Percentiles rank a stretch among this genome's conserved stretches.
Conservation (phyloP, 345 rosid species). For the Clarkia xantiana region DNA sequence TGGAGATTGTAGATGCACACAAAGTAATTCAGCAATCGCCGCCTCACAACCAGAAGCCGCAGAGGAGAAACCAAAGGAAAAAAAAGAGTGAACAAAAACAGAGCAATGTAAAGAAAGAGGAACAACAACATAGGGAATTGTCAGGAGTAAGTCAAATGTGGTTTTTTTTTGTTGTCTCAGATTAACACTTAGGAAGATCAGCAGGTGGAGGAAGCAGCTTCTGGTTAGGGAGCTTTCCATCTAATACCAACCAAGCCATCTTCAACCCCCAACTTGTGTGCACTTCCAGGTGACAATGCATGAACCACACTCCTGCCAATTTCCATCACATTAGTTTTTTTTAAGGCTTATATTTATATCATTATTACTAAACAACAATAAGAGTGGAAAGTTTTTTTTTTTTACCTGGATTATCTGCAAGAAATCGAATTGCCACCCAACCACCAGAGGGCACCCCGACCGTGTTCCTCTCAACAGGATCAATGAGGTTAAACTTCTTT, state of each 20-base stretch:
- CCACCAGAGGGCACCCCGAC: conserved; percentile 54
- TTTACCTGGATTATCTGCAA: conserved; percentile 62
- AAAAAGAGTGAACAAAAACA: neutral
- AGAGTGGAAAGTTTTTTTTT: neutral
- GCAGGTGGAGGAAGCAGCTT: conserved; percentile 57
- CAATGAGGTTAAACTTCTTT: conserved; percentile 38
- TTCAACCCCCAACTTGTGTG: conserved; percentile 69
- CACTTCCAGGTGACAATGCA: conserved; percentile 68
- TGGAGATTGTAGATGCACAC: too few species aligned
- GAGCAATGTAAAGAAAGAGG: neutral
- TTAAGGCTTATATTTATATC: neutral
- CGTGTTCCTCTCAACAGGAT: conserved; percentile 47
- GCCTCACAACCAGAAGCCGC: neutral
- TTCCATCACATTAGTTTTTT: neutral
- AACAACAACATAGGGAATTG: neutral
- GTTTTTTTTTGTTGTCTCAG: neutral
- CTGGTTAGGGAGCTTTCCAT: conserved; percentile 49
- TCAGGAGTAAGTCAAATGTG: conserved; percentile 6
- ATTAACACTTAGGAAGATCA: conserved; percentile 53
- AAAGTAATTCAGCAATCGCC: conserved; percentile 3
- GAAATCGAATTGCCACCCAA: conserved; percentile 58
- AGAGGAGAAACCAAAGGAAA: neutral
- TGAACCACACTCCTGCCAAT: conserved; percentile 46
- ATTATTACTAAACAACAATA: neutral
- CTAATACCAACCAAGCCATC: conserved; percentile 65